Evolutionary conservation across 1,139 yeast species (phyloP).

Genomic region (Protomyces macrosporus): DNA sequence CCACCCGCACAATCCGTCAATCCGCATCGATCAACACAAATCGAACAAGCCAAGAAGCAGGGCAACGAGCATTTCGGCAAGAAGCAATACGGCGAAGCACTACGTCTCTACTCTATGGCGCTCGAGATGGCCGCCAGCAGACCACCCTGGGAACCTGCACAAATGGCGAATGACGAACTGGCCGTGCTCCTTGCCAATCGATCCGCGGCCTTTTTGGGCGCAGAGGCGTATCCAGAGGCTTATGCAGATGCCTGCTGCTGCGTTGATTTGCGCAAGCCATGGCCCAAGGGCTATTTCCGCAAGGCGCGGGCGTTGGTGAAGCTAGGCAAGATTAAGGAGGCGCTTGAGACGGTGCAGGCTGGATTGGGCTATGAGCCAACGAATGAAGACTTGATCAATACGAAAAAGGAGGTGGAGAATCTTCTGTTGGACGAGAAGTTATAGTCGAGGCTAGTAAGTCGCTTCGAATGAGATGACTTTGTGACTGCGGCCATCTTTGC

Average conservation of each 20-base stretch:
- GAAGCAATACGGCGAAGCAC: slow-evolving; percentile 64
- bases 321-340: slow-evolving; percentile 64
- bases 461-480: too few relatives aligned
- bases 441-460: too few relatives aligned
- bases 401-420: slow-evolving; percentile 37
- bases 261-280: slow-evolving; percentile 55
- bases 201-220: slow-evolving; percentile 72
- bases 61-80: slow-evolving; percentile 62
- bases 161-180: slow-evolving; percentile 70
- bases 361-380: slow-evolving; percentile 48
- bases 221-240: slow-evolving; percentile 63
- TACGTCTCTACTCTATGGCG: slow-evolving; percentile 67
- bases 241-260: slow-evolving; percentile 76
- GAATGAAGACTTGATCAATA: slow-evolving; percentile 45
- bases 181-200: slow-evolving; percentile 68
- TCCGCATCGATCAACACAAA: slow-evolving; percentile 49
- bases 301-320: slow-evolving; percentile 69
- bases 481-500: too few relatives aligned
- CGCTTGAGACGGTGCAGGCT: slow-evolving; percentile 69
- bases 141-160: slow-evolving; percentile 81
- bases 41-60: slow-evolving; percentile 66
- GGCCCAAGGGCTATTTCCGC: slow-evolving; percentile 76
- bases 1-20: slow-evolving; percentile 57
- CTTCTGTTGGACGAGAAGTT: background rate
- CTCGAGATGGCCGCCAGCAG: slow-evolving; percentile 76